Percentiles rank a stretch among this genome's conserved stretches.
These are phyloP conservation scores for Fusarium palustre DNA, from an alignment of 2,329 filamentous ascomycete species.

Conservation along the genomic window DNA sequence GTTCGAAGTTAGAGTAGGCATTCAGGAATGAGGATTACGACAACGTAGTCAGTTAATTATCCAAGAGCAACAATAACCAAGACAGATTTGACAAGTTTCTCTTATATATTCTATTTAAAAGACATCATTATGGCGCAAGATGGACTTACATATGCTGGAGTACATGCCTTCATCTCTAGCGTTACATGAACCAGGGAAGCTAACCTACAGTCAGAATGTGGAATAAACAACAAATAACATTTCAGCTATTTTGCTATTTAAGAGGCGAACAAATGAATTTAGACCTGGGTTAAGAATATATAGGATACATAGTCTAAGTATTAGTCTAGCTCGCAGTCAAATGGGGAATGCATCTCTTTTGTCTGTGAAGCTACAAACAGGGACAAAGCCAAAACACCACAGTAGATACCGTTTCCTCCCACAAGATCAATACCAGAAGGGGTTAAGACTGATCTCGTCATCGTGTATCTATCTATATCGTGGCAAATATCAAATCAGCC, in stretches of 20 bases:
- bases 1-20: background rate
- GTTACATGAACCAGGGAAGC: background rate
- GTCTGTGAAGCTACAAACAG: background rate
- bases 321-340: background rate
- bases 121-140: background rate
- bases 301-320: background rate
- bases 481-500: background rate
- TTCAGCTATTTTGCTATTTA: background rate
- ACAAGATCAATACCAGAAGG: background rate
- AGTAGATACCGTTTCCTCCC: no score
- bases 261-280: fast-evolving
- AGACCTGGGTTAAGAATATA: background rate
- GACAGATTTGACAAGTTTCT: background rate
- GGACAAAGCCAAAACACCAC: background rate
- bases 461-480: constrained; percentile 1
- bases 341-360: background rate
- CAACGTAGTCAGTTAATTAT: background rate
- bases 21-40: background rate
- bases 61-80: background rate
- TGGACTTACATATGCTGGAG: background rate
- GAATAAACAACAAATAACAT: background rate
- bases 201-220: background rate
- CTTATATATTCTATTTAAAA: no score
- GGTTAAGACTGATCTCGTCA: background rate
- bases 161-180: no score